Evolutionary conservation across 306 rosid species (phyloP).

Genomic region (Potentilla sterilis): DNA sequence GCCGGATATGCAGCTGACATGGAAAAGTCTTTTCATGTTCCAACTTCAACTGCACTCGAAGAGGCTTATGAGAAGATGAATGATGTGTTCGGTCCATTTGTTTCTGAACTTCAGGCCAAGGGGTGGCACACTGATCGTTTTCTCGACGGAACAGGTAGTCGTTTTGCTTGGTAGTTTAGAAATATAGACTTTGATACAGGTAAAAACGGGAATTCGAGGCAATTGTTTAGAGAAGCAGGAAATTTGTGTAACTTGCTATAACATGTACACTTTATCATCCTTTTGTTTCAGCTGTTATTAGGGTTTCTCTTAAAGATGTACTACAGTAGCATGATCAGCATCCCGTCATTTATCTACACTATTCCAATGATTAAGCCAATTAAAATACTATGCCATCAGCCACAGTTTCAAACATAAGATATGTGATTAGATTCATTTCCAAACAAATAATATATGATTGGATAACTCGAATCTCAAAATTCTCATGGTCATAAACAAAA

Average conservation of each 20-base stretch:
- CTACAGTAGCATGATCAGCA: background rate
- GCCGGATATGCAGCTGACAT: conserved; percentile 66
- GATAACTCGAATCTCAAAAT: background rate
- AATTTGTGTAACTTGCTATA: background rate
- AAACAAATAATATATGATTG: too few species aligned
- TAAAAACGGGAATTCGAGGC: background rate
- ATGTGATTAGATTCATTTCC: background rate
- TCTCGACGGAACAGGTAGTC: conserved; percentile 77
- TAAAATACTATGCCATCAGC: background rate
- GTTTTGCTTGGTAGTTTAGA: conserved; percentile 48
- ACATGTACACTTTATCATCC: background rate
- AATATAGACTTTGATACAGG: background rate
- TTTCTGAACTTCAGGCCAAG: conserved; percentile 64
- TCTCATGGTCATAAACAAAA: background rate
- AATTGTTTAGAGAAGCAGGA: background rate
- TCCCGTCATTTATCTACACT: background rate
- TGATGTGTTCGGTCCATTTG: conserved; percentile 51
- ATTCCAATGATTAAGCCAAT: background rate
- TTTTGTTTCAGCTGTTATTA: background rate
- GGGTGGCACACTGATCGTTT: conserved; percentile 98
- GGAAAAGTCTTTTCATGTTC: conserved; percentile 42
- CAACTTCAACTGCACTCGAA: conserved; percentile 34
- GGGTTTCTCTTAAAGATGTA: background rate
- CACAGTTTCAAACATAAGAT: background rate
- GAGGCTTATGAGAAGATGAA: conserved; percentile 81